Evolutionary conservation across 2,329 filamentous ascomycete genomes (phyloP).

Genomic region (Akanthomyces dipterigenus): DNA sequence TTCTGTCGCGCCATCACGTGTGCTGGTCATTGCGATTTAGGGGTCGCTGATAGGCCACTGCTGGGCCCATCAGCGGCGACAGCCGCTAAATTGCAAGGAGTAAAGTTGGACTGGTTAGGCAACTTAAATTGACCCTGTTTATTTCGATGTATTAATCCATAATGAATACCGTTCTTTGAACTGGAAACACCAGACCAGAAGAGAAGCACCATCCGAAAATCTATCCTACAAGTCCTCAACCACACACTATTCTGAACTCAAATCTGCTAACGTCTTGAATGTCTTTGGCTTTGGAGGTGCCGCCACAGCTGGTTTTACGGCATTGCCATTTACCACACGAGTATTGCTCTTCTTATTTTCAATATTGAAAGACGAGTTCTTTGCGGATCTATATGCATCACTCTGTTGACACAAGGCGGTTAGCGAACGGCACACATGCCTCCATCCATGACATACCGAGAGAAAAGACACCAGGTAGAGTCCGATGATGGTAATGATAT

Average conservation of each 20-base stretch:
- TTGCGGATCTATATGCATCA: slow-evolving; percentile 55
- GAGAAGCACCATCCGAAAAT: background rate
- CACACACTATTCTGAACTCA: slow-evolving; percentile 27
- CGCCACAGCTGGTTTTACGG: slow-evolving; percentile 25
- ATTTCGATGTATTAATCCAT: too few species aligned
- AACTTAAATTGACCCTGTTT: too few species aligned
- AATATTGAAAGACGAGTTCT: slow-evolving; percentile 53
- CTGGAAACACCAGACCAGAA: background rate
- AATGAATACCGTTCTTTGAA: too few species aligned
- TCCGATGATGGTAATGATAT: slow-evolving; percentile 49
- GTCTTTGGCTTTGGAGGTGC: slow-evolving; percentile 17
- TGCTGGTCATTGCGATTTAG: slow-evolving; percentile 8
- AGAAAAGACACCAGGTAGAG: slow-evolving; percentile 57
- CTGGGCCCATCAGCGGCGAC: background rate
- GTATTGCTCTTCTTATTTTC: slow-evolving; percentile 29
- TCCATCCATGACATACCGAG: slow-evolving; percentile 37
- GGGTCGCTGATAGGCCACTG: slow-evolving; percentile 10
- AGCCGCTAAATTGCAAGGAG: too few species aligned
- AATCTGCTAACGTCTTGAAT: slow-evolving; percentile 50
- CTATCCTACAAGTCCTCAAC: background rate
- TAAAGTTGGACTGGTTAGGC: too few species aligned
- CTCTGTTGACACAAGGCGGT: slow-evolving; percentile 32
- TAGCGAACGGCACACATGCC: slow-evolving; percentile 13
- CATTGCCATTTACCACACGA: slow-evolving; percentile 14
- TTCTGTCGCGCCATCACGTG: slow-evolving; percentile 11